Evolutionary conservation across 345 rosid genomes (phyloP).

Genomic region (Aethionema arabicum): DNA sequence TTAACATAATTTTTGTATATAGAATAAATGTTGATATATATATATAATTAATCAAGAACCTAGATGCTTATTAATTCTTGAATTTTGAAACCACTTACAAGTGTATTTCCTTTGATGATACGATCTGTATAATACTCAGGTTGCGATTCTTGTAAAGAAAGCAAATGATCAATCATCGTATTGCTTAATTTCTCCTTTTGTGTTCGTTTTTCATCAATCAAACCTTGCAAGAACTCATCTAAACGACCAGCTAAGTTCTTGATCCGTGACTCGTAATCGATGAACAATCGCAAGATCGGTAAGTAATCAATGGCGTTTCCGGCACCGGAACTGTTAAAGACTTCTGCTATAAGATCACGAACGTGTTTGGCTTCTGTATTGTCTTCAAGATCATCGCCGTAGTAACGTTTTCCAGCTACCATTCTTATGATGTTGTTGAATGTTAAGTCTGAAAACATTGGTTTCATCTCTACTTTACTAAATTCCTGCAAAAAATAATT

Average conservation of each 20-base stretch:
- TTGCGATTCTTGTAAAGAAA: constrained; percentile 50
- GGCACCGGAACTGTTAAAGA: constrained; percentile 20
- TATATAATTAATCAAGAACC: neutral
- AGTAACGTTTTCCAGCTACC: constrained; percentile 52
- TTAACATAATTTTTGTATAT: no score
- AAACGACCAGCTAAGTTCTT: constrained; percentile 23
- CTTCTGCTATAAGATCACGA: constrained; percentile 41
- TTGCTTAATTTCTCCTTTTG: constrained; percentile 25
- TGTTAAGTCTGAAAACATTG: constrained; percentile 42
- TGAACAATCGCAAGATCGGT: constrained; percentile 45
- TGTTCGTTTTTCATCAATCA: constrained; percentile 50
- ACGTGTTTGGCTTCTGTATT: constrained; percentile 41
- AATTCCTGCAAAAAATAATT: constrained; percentile 22
- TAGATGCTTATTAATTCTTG: constrained; percentile 1
- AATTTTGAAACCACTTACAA: constrained; percentile 36
- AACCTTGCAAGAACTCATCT: constrained; percentile 49
- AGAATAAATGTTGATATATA: no score
- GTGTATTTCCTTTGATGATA: constrained; percentile 50
- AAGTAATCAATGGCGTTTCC: constrained; percentile 48
- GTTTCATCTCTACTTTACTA: constrained; percentile 41
- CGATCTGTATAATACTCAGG: constrained; percentile 50
- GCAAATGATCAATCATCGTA: constrained; percentile 53
- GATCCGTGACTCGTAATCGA: constrained; percentile 35
- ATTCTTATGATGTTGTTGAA: constrained; percentile 47
- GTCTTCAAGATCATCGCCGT: constrained; percentile 42